Evolutionary conservation across 805 yeast genomes (phyloP).

Genomic region (Torulaspora microellipsoides): DNA sequence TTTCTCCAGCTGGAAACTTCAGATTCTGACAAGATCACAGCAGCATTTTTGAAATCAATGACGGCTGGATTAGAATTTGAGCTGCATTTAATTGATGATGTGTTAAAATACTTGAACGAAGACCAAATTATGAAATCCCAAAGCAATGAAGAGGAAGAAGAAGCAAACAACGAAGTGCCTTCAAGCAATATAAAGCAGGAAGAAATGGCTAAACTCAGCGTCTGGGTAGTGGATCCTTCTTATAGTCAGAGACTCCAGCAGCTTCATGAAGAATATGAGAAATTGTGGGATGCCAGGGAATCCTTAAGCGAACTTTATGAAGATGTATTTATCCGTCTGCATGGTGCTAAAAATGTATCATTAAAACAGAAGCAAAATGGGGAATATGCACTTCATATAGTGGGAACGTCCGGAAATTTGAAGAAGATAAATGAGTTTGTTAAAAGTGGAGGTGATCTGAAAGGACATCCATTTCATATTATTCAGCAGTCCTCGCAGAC

Average conservation of each 20-base stretch:
- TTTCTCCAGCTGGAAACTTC: conserved; percentile 12
- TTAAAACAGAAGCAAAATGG: conserved; percentile 41
- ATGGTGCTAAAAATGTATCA: conserved; percentile 31
- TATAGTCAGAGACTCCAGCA: conserved; percentile 32
- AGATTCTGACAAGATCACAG: conserved; percentile 24
- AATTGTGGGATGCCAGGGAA: conserved; percentile 27
- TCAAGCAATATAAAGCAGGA: neutral
- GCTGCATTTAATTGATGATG: conserved; percentile 38
- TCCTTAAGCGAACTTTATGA: conserved; percentile 30
- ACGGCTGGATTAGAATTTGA: conserved; percentile 38
- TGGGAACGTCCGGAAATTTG: conserved; percentile 36
- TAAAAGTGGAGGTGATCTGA: conserved; percentile 10
- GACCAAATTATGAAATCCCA: conserved; percentile 31
- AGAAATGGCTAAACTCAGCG: conserved; percentile 12
- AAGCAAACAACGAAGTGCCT: conserved; percentile 10
- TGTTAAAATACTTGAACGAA: conserved; percentile 41
- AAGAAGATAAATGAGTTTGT: conserved; percentile 21
- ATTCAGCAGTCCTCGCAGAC: conserved; percentile 42
- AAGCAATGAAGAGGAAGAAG: conserved; percentile 18
- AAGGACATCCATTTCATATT: conserved; percentile 24
- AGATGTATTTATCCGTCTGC: conserved; percentile 24
- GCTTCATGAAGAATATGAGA: conserved; percentile 36
- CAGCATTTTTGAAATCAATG: conserved; percentile 26
- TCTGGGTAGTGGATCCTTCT: conserved; percentile 35
- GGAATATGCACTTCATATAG: conserved; percentile 47